A percentile compares a stretch with the other conserved stretches of the same genome.
phyloP scores from a whole-genome alignment of 345 rosid genomes.

The Nephelium lappaceum region DNA sequence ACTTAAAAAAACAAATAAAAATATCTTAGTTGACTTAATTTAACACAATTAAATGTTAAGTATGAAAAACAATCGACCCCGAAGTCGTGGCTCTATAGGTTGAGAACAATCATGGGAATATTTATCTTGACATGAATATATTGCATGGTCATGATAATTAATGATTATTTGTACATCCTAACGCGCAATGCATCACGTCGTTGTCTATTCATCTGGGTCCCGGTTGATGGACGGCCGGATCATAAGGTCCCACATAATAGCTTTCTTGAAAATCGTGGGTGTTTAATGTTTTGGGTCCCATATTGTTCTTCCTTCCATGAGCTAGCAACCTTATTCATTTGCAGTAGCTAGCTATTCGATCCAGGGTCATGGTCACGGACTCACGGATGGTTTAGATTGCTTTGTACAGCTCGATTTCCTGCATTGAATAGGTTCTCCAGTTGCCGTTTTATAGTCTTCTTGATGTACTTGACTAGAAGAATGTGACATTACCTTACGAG shows the following conservation, averaged over 20 bases:
- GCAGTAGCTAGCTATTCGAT: background rate
- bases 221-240: slow-evolving; percentile 28
- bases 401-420: background rate
- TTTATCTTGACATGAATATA: slow-evolving; percentile 8
- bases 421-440: background rate
- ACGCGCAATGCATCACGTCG: slow-evolving; percentile 26
- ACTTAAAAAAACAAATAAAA: no score
- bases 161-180: slow-evolving; percentile 20
- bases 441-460: slow-evolving; percentile 11
- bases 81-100: slow-evolving; percentile 9
- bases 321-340: background rate
- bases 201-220: slow-evolving; percentile 17
- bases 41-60: no score
- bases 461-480: slow-evolving; percentile 33
- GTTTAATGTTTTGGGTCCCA: slow-evolving; percentile 31
- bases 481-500: slow-evolving; percentile 27
- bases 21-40: no score
- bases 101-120: background rate
- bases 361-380: background rate
- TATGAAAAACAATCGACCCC: no score
- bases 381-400: slow-evolving; percentile 17
- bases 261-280: slow-evolving; percentile 34
- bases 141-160: slow-evolving; percentile 41
- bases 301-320: background rate
- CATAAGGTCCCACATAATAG: slow-evolving; percentile 32